A percentile compares a stretch with the other conserved stretches of the same genome.
phyloP scores from a whole-genome alignment of 2,329 filamentous ascomycete species.

The Fusarium heterosporum region DNA sequence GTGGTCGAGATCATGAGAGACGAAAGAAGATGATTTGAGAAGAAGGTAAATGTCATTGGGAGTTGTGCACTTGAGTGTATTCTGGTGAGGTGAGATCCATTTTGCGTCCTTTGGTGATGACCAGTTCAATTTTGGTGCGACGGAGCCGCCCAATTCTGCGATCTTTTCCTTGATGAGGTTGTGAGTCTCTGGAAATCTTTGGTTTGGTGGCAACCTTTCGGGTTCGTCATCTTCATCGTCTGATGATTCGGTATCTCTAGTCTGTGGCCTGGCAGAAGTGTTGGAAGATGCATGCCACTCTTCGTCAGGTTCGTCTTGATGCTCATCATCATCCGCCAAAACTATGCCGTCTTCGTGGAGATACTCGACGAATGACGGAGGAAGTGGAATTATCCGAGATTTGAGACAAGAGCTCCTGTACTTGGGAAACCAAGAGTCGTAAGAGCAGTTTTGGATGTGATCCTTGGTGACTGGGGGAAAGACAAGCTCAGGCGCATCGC shows the following conservation, averaged over 20 bases:
- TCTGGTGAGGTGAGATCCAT: constrained; percentile 86
- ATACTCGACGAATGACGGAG: constrained; percentile 82
- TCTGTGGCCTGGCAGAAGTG: constrained; percentile 44
- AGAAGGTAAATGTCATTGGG: constrained; percentile 94
- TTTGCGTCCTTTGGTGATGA: constrained; percentile 95
- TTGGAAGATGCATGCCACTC: constrained; percentile 57
- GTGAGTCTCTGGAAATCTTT: constrained; percentile 78
- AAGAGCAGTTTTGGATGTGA: constrained; percentile 95
- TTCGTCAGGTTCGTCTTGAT: constrained; percentile 67
- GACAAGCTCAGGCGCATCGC: constrained; percentile 57
- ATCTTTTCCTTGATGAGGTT: constrained; percentile 81
- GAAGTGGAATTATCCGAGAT: constrained; percentile 84
- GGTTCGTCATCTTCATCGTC: constrained; percentile 61
- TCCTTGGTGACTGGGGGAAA: constrained; percentile 87
- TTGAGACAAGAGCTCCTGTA: constrained; percentile 87
- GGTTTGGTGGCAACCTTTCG: constrained; percentile 60
- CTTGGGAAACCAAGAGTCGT: constrained; percentile 89
- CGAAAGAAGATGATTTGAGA: constrained; percentile 92
- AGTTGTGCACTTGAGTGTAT: constrained; percentile 89
- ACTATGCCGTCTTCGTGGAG: constrained; percentile 93
- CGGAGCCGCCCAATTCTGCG: constrained; percentile 82
- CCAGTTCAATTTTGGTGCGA: constrained; percentile 97
- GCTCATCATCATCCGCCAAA: constrained; percentile 74
- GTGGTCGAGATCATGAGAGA: constrained; percentile 93
- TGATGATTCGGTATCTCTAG: constrained; percentile 59